Percentiles rank a stretch among this genome's conserved stretches.
phyloP scores from a whole-genome alignment of 148 eudicot genomes.

The Oxyria digyna region DNA sequence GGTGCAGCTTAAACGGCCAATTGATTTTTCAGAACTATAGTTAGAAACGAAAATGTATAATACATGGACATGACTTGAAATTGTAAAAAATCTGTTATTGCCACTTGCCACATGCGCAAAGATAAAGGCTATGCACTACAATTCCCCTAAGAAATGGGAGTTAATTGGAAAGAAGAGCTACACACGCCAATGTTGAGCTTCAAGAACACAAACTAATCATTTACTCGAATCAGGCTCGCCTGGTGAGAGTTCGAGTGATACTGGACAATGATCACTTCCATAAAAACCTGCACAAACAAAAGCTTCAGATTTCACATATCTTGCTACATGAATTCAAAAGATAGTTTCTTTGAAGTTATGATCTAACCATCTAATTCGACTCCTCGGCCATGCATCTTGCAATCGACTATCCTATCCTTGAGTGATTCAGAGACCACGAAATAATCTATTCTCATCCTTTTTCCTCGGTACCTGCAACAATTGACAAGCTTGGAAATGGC shows the following conservation, averaged over 20 bases:
- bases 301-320: background rate
- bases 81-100: no score
- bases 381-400: constrained; percentile 84
- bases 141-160: background rate
- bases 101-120: no score
- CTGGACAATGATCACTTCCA: constrained; percentile 98
- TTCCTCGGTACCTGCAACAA: constrained; percentile 77
- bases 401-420: constrained; percentile 57
- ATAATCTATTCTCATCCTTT: constrained; percentile 97
- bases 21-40: no score
- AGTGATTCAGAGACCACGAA: constrained; percentile 58
- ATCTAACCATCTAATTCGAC: constrained; percentile 71
- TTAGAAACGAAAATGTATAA: no score
- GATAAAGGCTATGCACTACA: background rate
- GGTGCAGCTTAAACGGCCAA: no score
- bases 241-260: constrained; percentile 64
- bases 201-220: background rate
- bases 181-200: background rate
- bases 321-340: background rate
- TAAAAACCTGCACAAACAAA: constrained; percentile 50
- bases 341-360: background rate
- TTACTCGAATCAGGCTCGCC: constrained; percentile 15
- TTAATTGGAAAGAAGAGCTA: background rate
- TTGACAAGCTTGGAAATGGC: background rate
- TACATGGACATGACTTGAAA: no score